Conservation (phyloP, 2,329 filamentous ascomycete species). For the Trichoderma koningiopsis region DNA sequence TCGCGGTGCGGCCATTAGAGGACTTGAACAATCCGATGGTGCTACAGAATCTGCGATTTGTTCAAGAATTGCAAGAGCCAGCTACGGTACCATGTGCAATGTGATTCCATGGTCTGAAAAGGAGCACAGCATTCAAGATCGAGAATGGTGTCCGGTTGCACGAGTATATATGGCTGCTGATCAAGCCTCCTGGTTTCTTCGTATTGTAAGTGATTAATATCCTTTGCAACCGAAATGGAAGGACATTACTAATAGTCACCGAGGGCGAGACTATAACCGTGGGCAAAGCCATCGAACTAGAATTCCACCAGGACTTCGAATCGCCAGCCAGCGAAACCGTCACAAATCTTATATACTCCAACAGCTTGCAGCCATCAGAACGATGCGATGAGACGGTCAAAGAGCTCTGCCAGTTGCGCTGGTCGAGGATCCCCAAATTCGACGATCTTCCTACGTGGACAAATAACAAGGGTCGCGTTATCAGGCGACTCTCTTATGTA, state of each 20-base stretch:
- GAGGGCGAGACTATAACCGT: neutral
- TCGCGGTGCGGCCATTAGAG: slow-evolving; percentile 38
- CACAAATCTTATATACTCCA: slow-evolving; percentile 25
- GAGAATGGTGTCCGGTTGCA: neutral
- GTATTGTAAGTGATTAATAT: slow-evolving; percentile 16
- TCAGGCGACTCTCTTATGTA: slow-evolving; percentile 19
- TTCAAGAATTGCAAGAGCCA: slow-evolving; percentile 34
- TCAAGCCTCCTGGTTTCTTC: slow-evolving; percentile 39
- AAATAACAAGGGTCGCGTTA: slow-evolving; percentile 5
- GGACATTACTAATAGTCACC: neutral
- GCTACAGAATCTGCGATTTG: slow-evolving; percentile 23
- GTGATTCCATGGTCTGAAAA: neutral
- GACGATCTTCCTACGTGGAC: slow-evolving; percentile 17
- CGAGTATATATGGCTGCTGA: slow-evolving; percentile 1
- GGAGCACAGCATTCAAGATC: slow-evolving; percentile 25
- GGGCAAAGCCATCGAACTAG: neutral
- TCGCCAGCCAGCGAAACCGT: slow-evolving; percentile 13
- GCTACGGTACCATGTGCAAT: slow-evolving; percentile 30
- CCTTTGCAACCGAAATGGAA: neutral
- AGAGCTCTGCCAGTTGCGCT: slow-evolving; percentile 25
- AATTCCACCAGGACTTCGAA: slow-evolving; percentile 19
- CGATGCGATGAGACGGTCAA: slow-evolving; percentile 27
- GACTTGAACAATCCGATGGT: slow-evolving; percentile 22
- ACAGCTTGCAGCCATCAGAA: neutral
- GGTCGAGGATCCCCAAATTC: slow-evolving; percentile 26